phyloP scores from a whole-genome alignment of 2,329 filamentous ascomycete species.

The Trichophyton rubrum region DNA sequence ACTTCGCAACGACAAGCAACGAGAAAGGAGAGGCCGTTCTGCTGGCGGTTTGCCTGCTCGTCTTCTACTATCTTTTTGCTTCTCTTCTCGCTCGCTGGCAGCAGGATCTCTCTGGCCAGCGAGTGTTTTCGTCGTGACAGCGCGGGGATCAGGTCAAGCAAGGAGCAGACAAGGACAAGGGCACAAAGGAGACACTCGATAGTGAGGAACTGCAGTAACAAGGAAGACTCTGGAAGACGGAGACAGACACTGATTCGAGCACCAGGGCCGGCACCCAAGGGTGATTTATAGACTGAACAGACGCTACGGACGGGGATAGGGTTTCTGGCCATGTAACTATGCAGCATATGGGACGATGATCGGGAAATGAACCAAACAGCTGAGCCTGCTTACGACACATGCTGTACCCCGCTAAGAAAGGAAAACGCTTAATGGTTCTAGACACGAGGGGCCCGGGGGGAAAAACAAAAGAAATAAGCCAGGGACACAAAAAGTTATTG shows the following conservation, averaged over 20 bases:
- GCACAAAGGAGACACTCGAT: neutral
- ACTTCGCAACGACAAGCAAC: neutral
- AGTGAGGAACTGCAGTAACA: neutral
- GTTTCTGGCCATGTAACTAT: neutral
- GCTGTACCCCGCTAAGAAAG: neutral
- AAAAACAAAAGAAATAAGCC: neutral
- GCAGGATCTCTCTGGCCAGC: neutral
- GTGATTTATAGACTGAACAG: neutral
- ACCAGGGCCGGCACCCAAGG: neutral
- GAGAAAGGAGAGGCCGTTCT: neutral
- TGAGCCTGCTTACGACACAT: neutral
- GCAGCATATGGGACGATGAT: neutral
- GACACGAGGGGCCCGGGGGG: neutral
- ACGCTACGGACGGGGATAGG: neutral
- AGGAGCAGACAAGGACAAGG: neutral
- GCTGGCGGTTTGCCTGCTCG: too few relatives aligned
- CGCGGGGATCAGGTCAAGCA: neutral
- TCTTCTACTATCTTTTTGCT: neutral
- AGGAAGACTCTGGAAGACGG: neutral
- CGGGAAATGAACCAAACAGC: conserved; percentile 3
- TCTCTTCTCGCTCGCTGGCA: neutral
- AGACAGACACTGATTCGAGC: neutral
- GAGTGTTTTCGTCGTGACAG: neutral
- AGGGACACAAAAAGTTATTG: neutral
- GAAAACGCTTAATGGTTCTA: neutral